phyloP scores from a whole-genome alignment of 495 filamentous ascomycete genomes.

The Cladorrhinum samala region DNA sequence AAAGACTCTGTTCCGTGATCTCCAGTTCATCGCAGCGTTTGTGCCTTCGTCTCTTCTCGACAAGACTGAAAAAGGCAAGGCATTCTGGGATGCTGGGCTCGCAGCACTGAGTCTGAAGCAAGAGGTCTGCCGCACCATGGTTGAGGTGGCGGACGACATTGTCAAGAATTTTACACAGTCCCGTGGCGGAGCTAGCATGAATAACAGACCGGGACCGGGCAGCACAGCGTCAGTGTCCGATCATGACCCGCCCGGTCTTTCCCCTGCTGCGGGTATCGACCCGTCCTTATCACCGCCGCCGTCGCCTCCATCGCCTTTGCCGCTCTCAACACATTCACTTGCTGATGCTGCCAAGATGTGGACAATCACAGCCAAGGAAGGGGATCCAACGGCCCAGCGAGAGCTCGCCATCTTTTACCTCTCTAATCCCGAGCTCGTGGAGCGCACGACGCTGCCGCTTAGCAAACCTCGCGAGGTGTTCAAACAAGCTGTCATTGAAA shows the following conservation, averaged over 20 bases:
- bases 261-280: constrained; percentile 5
- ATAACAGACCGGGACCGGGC: constrained; percentile 20
- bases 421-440: constrained; percentile 83
- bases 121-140: constrained; percentile 82
- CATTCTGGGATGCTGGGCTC: constrained; percentile 89
- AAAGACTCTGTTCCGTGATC: constrained; percentile 85
- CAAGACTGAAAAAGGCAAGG: constrained; percentile 79
- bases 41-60: constrained; percentile 75
- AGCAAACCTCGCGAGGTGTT: constrained; percentile 85
- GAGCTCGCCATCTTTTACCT: constrained; percentile 93
- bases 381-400: constrained; percentile 84
- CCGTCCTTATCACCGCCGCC: constrained; percentile 18
- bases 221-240: constrained; percentile 16
- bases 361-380: constrained; percentile 92
- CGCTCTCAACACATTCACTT: constrained; percentile 54
- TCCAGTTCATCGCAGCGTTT: constrained; percentile 93
- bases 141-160: constrained; percentile 77
- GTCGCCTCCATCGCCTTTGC: constrained; percentile 35
- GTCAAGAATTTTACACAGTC: constrained; percentile 51
- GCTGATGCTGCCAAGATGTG: constrained; percentile 87
- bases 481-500: constrained; percentile 79
- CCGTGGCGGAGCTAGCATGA: constrained; percentile 23
- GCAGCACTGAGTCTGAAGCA: constrained; percentile 85
- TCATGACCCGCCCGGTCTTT: constrained; percentile 13
- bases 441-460: constrained; percentile 76